phyloP scores from a whole-genome alignment of 2,329 filamentous ascomycete genomes.

The Trichophyton benhamiae region DNA sequence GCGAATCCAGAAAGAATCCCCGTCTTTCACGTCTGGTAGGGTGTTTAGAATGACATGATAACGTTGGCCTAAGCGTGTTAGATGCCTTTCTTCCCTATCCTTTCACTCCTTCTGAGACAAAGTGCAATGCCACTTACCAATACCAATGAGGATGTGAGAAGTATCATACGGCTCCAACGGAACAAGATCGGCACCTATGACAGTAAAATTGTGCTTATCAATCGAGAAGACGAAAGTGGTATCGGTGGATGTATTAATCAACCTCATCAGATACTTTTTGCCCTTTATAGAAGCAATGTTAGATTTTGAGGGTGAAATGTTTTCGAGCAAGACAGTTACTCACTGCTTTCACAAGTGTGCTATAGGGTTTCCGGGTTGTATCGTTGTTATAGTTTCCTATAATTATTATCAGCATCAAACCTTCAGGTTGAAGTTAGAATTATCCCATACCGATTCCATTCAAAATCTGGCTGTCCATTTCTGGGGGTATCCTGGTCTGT shows the following conservation, averaged over 20 bases:
- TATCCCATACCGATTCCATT: conserved; percentile 13
- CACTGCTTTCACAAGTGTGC: conserved; percentile 9
- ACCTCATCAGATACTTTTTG: conserved; percentile 23
- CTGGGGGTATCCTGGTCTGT: conserved; percentile 1
- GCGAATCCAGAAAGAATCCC: conserved; percentile 30
- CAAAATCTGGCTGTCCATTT: conserved; percentile 16
- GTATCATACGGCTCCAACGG: conserved; percentile 45
- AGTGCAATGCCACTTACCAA: neutral
- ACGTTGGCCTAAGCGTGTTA: conserved; percentile 20
- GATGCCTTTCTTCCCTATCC: neutral
- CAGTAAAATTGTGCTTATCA: conserved; percentile 43
- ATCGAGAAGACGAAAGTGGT: conserved; percentile 40
- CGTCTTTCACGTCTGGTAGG: neutral
- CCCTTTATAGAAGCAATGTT: conserved; percentile 7
- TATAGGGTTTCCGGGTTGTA: conserved; percentile 3
- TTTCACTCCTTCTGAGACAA: neutral
- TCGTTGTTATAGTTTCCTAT: conserved; percentile 3
- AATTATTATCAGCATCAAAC: neutral
- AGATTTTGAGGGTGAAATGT: neutral
- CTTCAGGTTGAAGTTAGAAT: neutral
- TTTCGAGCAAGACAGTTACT: neutral
- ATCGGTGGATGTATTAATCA: conserved; percentile 35
- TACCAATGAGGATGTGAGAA: conserved; percentile 25
- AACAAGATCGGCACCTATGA: conserved; percentile 46
- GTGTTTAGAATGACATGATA: conserved; percentile 26